These are phyloP conservation scores for Chloris gayana DNA, from an alignment of 176 grass and related monocot species.

Conservation along the genomic window DNA sequence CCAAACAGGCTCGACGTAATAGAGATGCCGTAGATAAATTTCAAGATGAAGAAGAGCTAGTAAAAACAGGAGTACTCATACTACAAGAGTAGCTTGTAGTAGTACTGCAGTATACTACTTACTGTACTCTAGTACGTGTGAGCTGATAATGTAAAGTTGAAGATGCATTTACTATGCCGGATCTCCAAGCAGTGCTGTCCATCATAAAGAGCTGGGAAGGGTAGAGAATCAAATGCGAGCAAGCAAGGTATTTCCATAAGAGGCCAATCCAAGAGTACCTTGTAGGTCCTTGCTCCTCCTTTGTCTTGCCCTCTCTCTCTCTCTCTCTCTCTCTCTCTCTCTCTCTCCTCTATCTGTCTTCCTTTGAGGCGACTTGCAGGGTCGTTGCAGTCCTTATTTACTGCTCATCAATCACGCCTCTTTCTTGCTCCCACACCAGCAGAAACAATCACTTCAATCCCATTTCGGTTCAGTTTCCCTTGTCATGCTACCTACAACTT, in stretches of 20 bases:
- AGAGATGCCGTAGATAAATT: not conserved
- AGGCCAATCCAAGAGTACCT: conserved; percentile 61
- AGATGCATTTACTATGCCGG: conserved; percentile 33
- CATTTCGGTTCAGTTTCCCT: conserved; percentile 15
- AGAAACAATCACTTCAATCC: conserved; percentile 44
- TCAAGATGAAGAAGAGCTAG: conserved; percentile 13
- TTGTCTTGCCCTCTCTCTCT: conserved; percentile 8
- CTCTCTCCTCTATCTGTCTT: conserved; percentile 19
- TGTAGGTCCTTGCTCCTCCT: conserved; percentile 50
- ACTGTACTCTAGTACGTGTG: not conserved
- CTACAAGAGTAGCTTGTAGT: not conserved
- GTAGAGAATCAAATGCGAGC: conserved; percentile 53
- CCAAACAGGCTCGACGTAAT: conserved; percentile 15
- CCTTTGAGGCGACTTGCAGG: conserved; percentile 42
- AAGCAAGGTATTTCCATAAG: conserved; percentile 57
- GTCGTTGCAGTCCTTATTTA: conserved; percentile 29
- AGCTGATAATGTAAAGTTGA: conserved; percentile 15
- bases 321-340: not conserved
- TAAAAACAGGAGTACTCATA: not conserved
- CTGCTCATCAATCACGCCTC: conserved; percentile 39
- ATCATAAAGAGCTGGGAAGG: conserved; percentile 38
- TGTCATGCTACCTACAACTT: not conserved
- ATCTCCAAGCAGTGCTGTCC: conserved; percentile 44
- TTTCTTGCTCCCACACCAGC: conserved; percentile 8
- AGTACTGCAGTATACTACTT: too few relatives aligned